Evolutionary conservation across 768 basidiomycete species (phyloP).

Genomic region (Rhodosporidiobolus sp.): DNA sequence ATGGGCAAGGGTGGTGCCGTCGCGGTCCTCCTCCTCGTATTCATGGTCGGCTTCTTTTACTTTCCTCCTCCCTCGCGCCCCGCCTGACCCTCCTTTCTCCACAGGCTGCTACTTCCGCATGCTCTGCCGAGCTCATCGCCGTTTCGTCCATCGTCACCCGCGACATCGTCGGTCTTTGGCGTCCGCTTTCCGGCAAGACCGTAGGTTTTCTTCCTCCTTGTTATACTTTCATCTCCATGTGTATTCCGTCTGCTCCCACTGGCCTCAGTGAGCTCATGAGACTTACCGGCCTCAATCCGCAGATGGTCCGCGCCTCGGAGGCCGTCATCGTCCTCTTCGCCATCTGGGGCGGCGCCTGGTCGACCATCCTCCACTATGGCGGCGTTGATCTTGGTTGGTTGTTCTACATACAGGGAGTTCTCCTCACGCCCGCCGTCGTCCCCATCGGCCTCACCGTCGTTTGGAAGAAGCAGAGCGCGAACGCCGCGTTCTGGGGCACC

Average conservation of each 20-base stretch:
- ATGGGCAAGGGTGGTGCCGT: slow-evolving; percentile 76
- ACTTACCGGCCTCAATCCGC: too few relatives aligned
- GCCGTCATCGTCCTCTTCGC: slow-evolving; percentile 4
- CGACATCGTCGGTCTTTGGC: slow-evolving; percentile 85
- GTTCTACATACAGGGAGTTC: slow-evolving; percentile 23
- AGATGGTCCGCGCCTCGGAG: slow-evolving; percentile 16
- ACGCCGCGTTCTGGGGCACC: slow-evolving; percentile 54
- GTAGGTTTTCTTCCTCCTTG: slow-evolving; percentile 55
- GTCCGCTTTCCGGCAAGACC: slow-evolving; percentile 65
- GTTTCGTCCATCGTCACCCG: slow-evolving; percentile 79
- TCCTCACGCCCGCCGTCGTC: slow-evolving; percentile 25
- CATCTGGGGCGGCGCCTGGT: slow-evolving; percentile 24
- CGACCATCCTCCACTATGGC: slow-evolving; percentile 20
- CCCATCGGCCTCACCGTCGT: slow-evolving; percentile 74
- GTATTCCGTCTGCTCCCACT: too few relatives aligned
- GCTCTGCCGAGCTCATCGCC: slow-evolving; percentile 85
- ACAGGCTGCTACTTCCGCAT: slow-evolving; percentile 56
- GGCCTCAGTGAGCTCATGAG: too few relatives aligned
- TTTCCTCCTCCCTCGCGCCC: too few relatives aligned
- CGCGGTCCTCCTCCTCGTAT: slow-evolving; percentile 73
- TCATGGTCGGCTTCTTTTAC: slow-evolving; percentile 70
- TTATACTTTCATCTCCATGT: too few relatives aligned
- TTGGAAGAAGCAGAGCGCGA: slow-evolving; percentile 78
- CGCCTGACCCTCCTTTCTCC: too few relatives aligned
- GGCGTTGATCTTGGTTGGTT: slow-evolving; percentile 16